Conservation (phyloP, 2,329 filamentous ascomycete genomes). For the Arthroderma sp. region DNA sequence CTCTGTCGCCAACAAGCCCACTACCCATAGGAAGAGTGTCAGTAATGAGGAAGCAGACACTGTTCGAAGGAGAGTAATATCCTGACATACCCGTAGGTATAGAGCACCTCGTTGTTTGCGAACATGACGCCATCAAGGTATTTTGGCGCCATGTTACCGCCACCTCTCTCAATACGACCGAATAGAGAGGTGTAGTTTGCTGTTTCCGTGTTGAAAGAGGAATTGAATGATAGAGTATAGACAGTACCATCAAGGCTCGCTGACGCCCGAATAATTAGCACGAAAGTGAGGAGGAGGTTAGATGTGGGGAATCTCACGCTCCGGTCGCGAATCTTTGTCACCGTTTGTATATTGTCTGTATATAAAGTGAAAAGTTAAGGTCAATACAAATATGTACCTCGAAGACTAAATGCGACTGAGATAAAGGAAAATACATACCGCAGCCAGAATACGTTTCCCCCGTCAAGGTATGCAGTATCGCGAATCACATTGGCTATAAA, state of each 20-base stretch:
- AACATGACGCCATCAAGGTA: slow-evolving; percentile 53
- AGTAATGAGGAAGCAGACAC: background rate
- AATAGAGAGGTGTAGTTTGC: slow-evolving; percentile 44
- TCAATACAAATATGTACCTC: too few species aligned
- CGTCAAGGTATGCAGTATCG: slow-evolving; percentile 54
- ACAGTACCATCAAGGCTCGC: slow-evolving; percentile 42
- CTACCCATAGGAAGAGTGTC: slow-evolving; percentile 9
- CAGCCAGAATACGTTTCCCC: slow-evolving; percentile 44
- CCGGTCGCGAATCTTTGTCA: too few species aligned
- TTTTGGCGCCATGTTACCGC: slow-evolving; percentile 40
- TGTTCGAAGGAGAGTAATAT: background rate
- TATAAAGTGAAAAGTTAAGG: too few species aligned
- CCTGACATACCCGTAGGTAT: slow-evolving; percentile 43
- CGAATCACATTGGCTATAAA: slow-evolving; percentile 42
- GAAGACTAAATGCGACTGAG: too few species aligned
- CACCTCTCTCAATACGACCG: slow-evolving; percentile 36
- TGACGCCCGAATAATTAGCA: slow-evolving; percentile 16
- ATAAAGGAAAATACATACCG: slow-evolving; percentile 16
- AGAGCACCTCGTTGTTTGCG: slow-evolving; percentile 50
- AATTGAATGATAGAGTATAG: slow-evolving; percentile 46
- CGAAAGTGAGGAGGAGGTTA: background rate
- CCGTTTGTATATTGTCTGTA: too few species aligned
- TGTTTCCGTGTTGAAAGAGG: slow-evolving; percentile 37
- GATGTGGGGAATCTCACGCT: too few species aligned
- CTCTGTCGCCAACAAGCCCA: slow-evolving; percentile 35